A percentile compares a stretch with the other conserved stretches of the same genome.
Conservation (phyloP, 768 basidiomycete genomes). For the Leucocoprinus leucothites region DNA sequence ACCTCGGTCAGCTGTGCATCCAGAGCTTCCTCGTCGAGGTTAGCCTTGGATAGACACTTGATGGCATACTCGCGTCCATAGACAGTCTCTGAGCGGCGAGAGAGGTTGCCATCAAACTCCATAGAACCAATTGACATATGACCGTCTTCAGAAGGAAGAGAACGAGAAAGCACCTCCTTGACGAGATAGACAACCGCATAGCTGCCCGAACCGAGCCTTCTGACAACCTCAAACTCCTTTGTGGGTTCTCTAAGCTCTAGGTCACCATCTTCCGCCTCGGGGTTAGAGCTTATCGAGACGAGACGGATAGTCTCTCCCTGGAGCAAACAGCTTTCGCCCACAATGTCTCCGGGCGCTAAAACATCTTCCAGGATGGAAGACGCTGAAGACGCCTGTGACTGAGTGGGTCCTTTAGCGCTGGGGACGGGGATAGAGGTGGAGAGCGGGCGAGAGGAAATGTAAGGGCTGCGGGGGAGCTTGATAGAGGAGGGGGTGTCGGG, state of each 20-base stretch:
- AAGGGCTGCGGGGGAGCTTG: conserved; percentile 35
- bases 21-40: conserved; percentile 86
- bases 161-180: conserved; percentile 58
- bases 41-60: conserved; percentile 93
- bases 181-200: conserved; percentile 96
- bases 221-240: conserved; percentile 77
- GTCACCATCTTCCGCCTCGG: conserved; percentile 25
- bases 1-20: conserved; percentile 91
- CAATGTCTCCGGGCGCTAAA: conserved; percentile 67
- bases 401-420: conserved; percentile 22
- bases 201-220: conserved; percentile 82
- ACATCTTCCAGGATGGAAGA: conserved; percentile 56
- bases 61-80: conserved; percentile 90
- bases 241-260: conserved; percentile 46
- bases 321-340: conserved; percentile 64
- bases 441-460: conserved; percentile 32
- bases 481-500: conserved; percentile 33
- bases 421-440: conserved; percentile 28
- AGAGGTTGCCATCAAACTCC: conserved; percentile 43
- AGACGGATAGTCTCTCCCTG: conserved; percentile 66
- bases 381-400: conserved; percentile 32
- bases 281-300: conserved; percentile 43
- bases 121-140: conserved; percentile 57
- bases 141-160: conserved; percentile 47
- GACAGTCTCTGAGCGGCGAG: conserved; percentile 32